Evolutionary conservation across 345 rosid genomes (phyloP), one percentile per base, ranked within the genome.

Genomic region (Anastatica hierochuntica): DNA sequence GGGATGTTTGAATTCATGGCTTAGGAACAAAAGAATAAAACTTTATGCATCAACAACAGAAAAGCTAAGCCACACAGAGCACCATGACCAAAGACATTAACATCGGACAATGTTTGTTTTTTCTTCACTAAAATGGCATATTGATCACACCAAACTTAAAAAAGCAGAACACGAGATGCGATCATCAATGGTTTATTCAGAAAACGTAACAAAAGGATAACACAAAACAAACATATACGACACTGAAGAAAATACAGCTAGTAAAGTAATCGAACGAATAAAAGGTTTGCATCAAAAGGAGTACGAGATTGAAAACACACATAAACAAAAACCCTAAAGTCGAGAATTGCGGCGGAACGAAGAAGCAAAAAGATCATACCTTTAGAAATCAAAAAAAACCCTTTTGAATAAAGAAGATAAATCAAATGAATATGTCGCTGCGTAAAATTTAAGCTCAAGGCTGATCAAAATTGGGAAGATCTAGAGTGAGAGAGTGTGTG

Each of bases 301-400:
- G n/a, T n/a, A n/a, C n/a, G n/a, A n/a, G n/a, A n/a, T n/a, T n/a
- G n/a, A n/a, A n/a, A n/a, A n/a, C n/a, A 9, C 29, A 14, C 23
- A 61, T 8, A 21, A 5, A 10, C 18, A 49, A 19, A 14, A 53
- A 3, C 26, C 60, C 59, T 44, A 48, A 56, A 50, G 52, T 51
- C 39, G 43, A 36, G 50, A 57, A 26, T 50, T 66, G 63, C 46
- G 53, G 58, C 59, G 33, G 52, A 2, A 24, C 0, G 40, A 50
- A 58, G 53, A 65, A 26, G 38, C 17, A n/a, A n/a, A 49, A 35
- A 43, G 2, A 58, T 10, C 71, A 45, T 66, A 59, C 60, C 55
- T n/a, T 43, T 44, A 37, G 18, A 51, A 39, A 66, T 58, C 14
- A 44, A 20, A 53, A 59, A 21, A n/a, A n/a, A n/a, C n/a, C 34